Evolutionary conservation across 2,329 filamentous ascomycete species (phyloP), one percentile per base, ranked within the genome.

Genomic region (Fusarium poae): DNA sequence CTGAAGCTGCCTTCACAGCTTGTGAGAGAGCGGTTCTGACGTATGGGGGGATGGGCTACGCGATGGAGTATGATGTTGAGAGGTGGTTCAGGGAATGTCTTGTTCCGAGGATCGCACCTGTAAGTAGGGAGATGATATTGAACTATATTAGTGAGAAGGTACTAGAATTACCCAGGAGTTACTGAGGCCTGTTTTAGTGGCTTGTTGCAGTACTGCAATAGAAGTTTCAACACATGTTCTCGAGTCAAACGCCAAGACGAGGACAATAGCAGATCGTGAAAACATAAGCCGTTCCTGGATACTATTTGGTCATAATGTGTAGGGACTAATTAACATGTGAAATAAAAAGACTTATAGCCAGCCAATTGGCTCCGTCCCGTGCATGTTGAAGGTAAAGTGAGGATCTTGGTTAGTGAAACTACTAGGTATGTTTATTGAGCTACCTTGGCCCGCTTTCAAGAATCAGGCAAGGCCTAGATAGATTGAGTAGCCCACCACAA

Each of bases 111-210:
- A 88, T 91, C 53, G 88, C 89, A 12, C 89, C 88, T 0, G 84
- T 91, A 0, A 89, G 86, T 58, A 77, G 88, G 67, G 91, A 93
- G 80, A 93, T 93, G 91, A 91, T 93, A 53, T 80, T 92, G 81
- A 93, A 92, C 69, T 92, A 89, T 75, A 85, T 93, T 15, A 84
- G 85, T 4, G 90, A 92, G 76, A 91, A 87, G 79, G 90, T 87
- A 0, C 77, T 93, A n/a, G 79, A 83, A 5, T 72, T 93, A 27
- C 91, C 91, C 2, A 82, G 88, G 61, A 92, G 89, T 73, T 93
- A 92, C 68, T 92, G 23, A 15, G 10, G 15, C 11, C 11, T 12
- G 10, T 13, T 18, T 21, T 20, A 29, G 20, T 13, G 5, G 9
- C 15, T 18, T 27, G 13, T 6, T 2, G 23, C 20, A 34, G 12